A percentile compares a stretch with the other conserved stretches of the same genome.
Evolutionary conservation across 1,284 basidiomycete genomes (phyloP).

Genomic region (Ceratobasidium sp.): DNA sequence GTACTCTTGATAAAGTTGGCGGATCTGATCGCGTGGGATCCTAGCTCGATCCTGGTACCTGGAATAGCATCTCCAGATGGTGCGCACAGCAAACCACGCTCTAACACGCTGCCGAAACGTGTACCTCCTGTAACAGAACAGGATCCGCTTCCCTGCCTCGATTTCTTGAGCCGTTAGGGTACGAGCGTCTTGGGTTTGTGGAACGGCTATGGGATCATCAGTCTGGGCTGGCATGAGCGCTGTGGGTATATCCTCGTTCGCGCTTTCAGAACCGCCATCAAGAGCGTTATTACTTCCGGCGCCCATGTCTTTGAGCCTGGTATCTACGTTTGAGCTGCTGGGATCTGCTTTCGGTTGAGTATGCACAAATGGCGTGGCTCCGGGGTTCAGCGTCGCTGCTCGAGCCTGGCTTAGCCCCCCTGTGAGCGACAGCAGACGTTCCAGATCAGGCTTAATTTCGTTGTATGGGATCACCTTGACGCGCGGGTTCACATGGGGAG

Average conservation of each 20-base stretch:
- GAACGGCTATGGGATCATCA: not conserved
- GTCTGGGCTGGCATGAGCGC: conserved; percentile 5
- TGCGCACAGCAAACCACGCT: not conserved
- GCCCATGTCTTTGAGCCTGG: not conserved
- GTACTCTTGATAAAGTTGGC: conserved; percentile 13
- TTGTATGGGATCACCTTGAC: not conserved
- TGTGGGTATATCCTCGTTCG: not conserved
- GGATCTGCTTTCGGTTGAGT: not conserved
- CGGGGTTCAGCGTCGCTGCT: not conserved
- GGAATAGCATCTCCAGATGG: conserved; percentile 16
- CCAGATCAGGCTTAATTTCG: not conserved
- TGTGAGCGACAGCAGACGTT: not conserved
- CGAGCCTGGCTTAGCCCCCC: too few species aligned
- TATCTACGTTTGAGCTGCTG: not conserved
- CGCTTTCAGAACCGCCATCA: not conserved
- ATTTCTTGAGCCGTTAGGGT: not conserved
- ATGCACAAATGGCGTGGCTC: not conserved
- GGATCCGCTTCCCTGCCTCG: not conserved
- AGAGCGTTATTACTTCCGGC: not conserved
- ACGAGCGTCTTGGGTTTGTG: not conserved
- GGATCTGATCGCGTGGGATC: conserved; percentile 1
- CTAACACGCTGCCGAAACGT: not conserved
- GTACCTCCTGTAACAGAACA: conserved; percentile 18
- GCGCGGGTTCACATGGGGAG: not conserved
- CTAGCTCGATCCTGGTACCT: not conserved